Evolutionary conservation across 1,284 basidiomycete species (phyloP), one percentile per base, ranked within the genome.

Genomic region (Puccinia polysora): DNA sequence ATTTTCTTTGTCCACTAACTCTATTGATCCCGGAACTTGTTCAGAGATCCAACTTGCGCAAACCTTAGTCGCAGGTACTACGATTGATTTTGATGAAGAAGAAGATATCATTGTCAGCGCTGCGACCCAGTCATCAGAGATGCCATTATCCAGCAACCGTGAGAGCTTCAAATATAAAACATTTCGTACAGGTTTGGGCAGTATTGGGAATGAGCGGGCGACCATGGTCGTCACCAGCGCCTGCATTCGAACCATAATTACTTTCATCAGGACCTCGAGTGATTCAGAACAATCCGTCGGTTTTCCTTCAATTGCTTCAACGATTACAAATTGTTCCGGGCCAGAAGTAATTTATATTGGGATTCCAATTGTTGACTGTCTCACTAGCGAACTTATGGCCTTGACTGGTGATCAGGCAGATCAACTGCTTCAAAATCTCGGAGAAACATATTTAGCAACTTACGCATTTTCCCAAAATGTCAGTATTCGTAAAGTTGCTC

Each of bases 381-480:
- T 71, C 25, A 12, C 32, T 62, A 28, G 32, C 38, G 59, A 50
- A 15, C 56, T 60, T 58, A 43, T 71, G 34, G 20, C 32, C 34
- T 38, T 71, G 30, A 45, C 59, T 28, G 69, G 43, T 3, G 28
- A 52, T 34, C 49, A 71, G 55, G 36, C 49, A 10, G 59, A 71
- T 20, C 58, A 71, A 49, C n/a, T 71, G 6, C 45, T 71, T 63
- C 58, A 71, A 63, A 34, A 63, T 34, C 36, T 71, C 20, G 69
- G 69, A 14, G 50, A 71, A 14, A 71, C 25, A 3, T 71, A 63
- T 52, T 55, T 71, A 50, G n/a, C 49, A 8, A 60, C 69, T 36
- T 71, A 71, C 52, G 49, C 47, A 6, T 71, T 63, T 47, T 71
- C 69, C n/a, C 69, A 63, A 59, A 71, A 63, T 45, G n/a, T 55